Evolutionary conservation across 2,329 filamentous ascomycete genomes (phyloP).

Genomic region (Polytolypa hystricis): DNA sequence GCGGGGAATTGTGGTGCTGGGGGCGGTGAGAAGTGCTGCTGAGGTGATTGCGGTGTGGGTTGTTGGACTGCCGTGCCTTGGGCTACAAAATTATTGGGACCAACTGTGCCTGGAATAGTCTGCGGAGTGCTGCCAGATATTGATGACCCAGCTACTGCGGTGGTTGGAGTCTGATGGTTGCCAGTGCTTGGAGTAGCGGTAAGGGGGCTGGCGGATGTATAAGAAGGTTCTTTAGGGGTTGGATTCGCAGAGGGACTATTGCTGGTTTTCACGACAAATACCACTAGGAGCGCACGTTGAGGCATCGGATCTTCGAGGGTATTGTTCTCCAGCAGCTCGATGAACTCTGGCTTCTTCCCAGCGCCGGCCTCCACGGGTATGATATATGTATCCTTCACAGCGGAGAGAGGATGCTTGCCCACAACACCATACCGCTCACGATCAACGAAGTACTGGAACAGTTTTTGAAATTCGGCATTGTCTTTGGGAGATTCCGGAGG

Average conservation of each 20-base stretch:
- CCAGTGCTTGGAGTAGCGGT: slow-evolving; percentile 14
- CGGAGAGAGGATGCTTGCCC: slow-evolving; percentile 59
- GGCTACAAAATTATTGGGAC: background rate
- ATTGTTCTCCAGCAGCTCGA: slow-evolving; percentile 79
- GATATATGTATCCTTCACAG: slow-evolving; percentile 83
- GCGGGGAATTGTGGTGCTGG: slow-evolving; percentile 11
- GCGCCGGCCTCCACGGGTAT: slow-evolving; percentile 70
- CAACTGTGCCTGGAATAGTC: background rate
- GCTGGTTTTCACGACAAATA: slow-evolving; percentile 67
- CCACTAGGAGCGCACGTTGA: slow-evolving; percentile 69
- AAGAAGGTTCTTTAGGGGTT: slow-evolving; percentile 28
- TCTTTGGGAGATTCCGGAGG: slow-evolving; percentile 49
- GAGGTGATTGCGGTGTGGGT: background rate
- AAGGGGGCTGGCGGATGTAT: slow-evolving; percentile 23
- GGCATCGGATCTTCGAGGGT: slow-evolving; percentile 59
- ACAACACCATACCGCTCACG: slow-evolving; percentile 83
- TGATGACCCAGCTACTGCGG: background rate
- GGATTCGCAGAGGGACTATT: slow-evolving; percentile 29
- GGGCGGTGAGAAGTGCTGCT: background rate
- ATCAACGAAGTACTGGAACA: slow-evolving; percentile 79
- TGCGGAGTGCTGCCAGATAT: slow-evolving; percentile 11
- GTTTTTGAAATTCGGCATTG: slow-evolving; percentile 53
- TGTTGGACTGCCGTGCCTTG: background rate
- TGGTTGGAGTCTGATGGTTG: slow-evolving; percentile 7
- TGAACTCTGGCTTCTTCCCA: slow-evolving; percentile 63